These are phyloP conservation scores for Dioscorea cayenensis DNA, from an alignment of 116 monocot species.

Conservation along the genomic window DNA sequence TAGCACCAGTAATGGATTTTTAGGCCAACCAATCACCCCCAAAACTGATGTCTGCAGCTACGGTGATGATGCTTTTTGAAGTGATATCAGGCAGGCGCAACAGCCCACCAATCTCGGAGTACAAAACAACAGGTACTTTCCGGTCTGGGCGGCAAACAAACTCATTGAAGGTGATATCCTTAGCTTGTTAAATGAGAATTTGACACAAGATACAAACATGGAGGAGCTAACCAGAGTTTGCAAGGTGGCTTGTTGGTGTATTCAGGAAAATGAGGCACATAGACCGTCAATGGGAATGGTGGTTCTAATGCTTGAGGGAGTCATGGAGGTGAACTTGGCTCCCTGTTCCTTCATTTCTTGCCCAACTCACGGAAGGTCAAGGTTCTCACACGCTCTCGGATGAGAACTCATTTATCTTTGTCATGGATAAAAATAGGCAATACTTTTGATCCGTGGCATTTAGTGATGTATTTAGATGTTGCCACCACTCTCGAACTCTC, in stretches of 20 bases:
- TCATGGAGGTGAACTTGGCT: conserved; percentile 10
- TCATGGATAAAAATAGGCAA: too few species aligned
- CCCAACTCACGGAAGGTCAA: neutral
- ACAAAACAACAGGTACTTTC: conserved; percentile 8
- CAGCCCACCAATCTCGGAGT: neutral
- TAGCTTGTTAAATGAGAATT: conserved; percentile 14
- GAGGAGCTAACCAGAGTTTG: conserved; percentile 23
- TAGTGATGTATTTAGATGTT: too few species aligned
- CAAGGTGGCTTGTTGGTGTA: conserved; percentile 46
- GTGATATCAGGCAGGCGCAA: conserved; percentile 37
- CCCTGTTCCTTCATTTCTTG: neutral
- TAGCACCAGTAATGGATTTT: conserved; percentile 53
- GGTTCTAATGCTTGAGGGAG: conserved; percentile 20
- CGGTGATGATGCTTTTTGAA: conserved; percentile 46
- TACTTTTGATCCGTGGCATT: too few species aligned
- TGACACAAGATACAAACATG: conserved; percentile 8
- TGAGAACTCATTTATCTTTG: too few species aligned
- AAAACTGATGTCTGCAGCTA: conserved; percentile 44
- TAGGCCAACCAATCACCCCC: conserved; percentile 31
- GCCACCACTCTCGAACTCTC: too few species aligned
- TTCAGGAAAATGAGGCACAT: conserved; percentile 27
- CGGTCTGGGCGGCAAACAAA: conserved; percentile 11
- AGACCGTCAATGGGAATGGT: conserved; percentile 30
- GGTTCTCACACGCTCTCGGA: neutral
- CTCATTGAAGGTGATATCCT: conserved; percentile 11